Evolutionary conservation across 257 asterid species (phyloP), one percentile per base, ranked within the genome.

Genomic region (Capsicum rhomboideum): DNA sequence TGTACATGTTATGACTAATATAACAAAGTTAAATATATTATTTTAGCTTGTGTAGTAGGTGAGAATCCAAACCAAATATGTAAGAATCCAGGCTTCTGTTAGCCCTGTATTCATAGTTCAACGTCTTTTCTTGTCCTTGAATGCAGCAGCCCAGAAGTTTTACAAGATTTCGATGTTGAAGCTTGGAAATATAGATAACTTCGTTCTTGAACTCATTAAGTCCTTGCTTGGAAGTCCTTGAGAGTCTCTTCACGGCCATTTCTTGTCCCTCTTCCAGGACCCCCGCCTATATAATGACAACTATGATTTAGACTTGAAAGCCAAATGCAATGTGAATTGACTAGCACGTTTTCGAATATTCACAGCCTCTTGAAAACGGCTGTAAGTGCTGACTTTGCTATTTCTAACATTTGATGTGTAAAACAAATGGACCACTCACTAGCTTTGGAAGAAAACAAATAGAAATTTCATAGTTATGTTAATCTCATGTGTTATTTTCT

Each of bases 211-310:
- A 89, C 85, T 89, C 88, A 1, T 77, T 86, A 4, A 64, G 74
- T 49, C 91, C 91, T 86, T 89, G 91, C 16, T 23, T 59, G 1
- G 91, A 89, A 75, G 86, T 67, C 79, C 54, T 82, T 6, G 91
- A 89, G 4, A 89, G 86, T 17, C 90, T 82, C 82, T 89, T 89
- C 75, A 89, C 90, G 6, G 91, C 91, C 18, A 89, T 71, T 85
- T 87, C 88, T 53, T 79, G 72, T 79, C 86, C 85, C 1, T 66
- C 82, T 53, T 84, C 79, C 72, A 87, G 56, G 26, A 56, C 23
- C 11, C 90, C 44, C 44, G n/a, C n/a, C n/a, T 31, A 3, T 31
- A 31, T 31, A 31, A 3, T 31, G n/a, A n/a, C n/a, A 3, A 31
- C 1, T 31, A 31, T 31, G 34, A 31, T 31, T 31, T 31, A 31